Percentiles rank a stretch among this genome's conserved stretches.
Evolutionary conservation across 2,329 filamentous ascomycete genomes (phyloP).

Genomic region (Calonectria fujianensis): DNA sequence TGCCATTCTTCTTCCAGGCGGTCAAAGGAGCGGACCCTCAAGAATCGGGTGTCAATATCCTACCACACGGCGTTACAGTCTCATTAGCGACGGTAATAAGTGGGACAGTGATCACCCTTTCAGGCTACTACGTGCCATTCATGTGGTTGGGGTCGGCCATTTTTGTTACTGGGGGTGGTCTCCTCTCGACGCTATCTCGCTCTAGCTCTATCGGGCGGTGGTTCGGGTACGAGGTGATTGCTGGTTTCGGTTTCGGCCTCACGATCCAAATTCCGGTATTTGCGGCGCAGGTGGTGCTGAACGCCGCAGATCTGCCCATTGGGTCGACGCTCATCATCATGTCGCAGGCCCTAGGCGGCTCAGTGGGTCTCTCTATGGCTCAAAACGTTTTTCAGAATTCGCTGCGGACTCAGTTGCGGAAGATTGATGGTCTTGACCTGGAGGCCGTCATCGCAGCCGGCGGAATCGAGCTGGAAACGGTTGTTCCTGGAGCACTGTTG

Average conservation of each 20-base stretch:
- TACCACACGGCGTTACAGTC: constrained; percentile 46
- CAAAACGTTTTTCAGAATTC: constrained; percentile 50
- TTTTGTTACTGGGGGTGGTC: constrained; percentile 43
- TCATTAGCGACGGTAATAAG: constrained; percentile 41
- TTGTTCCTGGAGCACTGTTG: constrained; percentile 38
- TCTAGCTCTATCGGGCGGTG: constrained; percentile 60
- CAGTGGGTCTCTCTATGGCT: constrained; percentile 46
- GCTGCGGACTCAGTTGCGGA: constrained; percentile 28
- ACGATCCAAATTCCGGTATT: constrained; percentile 65
- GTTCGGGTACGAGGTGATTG: constrained; percentile 67
- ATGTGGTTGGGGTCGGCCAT: constrained; percentile 48
- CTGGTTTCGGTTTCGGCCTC: constrained; percentile 65
- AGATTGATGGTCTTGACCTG: constrained; percentile 38
- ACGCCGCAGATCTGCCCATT: constrained; percentile 63
- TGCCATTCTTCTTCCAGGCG: constrained; percentile 53
- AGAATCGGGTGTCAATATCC: constrained; percentile 45
- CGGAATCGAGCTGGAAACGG: constrained; percentile 38
- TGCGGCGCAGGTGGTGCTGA: constrained; percentile 65
- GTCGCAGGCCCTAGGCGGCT: constrained; percentile 66
- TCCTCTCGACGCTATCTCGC: constrained; percentile 51
- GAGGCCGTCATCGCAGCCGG: constrained; percentile 43
- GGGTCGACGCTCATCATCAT: constrained; percentile 67
- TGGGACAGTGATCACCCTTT: constrained; percentile 40
- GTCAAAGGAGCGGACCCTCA: constrained; percentile 43
- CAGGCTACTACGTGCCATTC: constrained; percentile 47